Conservation (phyloP, 768 basidiomycete species). For the Boletellus ananiceps region DNA sequence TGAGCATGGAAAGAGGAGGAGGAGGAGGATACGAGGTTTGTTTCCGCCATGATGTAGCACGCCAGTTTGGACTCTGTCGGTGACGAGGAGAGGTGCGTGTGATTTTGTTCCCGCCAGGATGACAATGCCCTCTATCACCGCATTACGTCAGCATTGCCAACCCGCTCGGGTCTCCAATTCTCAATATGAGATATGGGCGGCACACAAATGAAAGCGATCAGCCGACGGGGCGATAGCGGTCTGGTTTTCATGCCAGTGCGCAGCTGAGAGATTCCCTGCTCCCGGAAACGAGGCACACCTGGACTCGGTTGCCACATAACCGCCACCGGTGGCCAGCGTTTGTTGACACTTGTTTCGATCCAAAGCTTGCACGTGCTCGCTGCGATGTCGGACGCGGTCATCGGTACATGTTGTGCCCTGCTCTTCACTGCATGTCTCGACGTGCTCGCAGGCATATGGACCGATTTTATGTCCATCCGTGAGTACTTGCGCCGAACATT, state of each 20-base stretch:
- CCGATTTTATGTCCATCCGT: conserved; percentile 24
- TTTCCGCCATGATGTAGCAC: conserved; percentile 17
- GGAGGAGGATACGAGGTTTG: conserved; percentile 8
- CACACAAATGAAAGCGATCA: too few species aligned
- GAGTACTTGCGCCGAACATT: neutral
- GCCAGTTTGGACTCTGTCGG: neutral
- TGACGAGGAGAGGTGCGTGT: conserved; percentile 3
- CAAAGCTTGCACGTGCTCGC: neutral
- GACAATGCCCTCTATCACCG: neutral
- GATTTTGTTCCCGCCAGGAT: neutral
- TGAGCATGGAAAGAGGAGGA: too few species aligned
- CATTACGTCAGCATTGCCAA: conserved; percentile 18
- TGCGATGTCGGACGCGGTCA: conserved; percentile 18
- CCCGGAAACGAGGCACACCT: too few species aligned
- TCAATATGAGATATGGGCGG: too few species aligned
- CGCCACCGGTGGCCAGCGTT: too few species aligned
- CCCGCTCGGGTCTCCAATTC: too few species aligned
- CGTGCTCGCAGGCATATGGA: conserved; percentile 19
- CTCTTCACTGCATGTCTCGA: conserved; percentile 17
- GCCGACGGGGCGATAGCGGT: too few species aligned
- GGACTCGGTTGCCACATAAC: too few species aligned
- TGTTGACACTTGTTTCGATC: too few species aligned
- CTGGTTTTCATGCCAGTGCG: too few species aligned
- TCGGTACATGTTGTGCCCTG: conserved; percentile 21
- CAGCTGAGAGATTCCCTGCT: too few species aligned